These are phyloP conservation scores for Arthroderma sp. DNA, from an alignment of 2,329 filamentous ascomycete species.

Conservation along the genomic window DNA sequence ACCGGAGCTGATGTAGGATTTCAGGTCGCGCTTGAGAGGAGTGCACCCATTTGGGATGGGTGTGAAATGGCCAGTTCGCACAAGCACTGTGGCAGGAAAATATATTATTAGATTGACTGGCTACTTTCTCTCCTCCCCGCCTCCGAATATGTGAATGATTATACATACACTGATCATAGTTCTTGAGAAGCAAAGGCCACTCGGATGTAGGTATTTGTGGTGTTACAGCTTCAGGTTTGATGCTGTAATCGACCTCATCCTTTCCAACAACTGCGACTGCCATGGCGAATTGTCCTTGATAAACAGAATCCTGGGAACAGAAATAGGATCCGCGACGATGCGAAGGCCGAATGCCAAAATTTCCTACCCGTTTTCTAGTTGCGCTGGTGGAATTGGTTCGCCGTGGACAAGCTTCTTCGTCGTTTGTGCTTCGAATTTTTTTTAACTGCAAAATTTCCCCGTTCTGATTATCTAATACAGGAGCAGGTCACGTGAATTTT, in stretches of 20 bases:
- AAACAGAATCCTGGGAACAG: too few relatives aligned
- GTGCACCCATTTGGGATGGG: slow-evolving; percentile 88
- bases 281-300: slow-evolving; percentile 11
- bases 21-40: slow-evolving; percentile 84
- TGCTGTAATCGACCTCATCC: slow-evolving; percentile 61
- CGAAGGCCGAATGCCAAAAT: too few relatives aligned
- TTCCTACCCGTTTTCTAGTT: too few relatives aligned
- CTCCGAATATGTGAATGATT: slow-evolving; percentile 1
- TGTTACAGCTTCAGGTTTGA: slow-evolving; percentile 78
- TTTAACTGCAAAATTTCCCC: too few relatives aligned
- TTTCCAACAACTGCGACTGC: slow-evolving; percentile 38
- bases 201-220: slow-evolving; percentile 71
- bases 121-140: not conserved
- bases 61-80: slow-evolving; percentile 92
- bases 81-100: slow-evolving; percentile 49
- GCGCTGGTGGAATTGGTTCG: too few relatives aligned
- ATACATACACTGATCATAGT: slow-evolving; percentile 76
- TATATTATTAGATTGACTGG: slow-evolving; percentile 2
- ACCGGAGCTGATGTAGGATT: slow-evolving; percentile 91
- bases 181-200: slow-evolving; percentile 90
- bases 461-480: too few relatives aligned
- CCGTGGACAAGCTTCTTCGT: too few relatives aligned
- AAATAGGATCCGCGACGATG: too few relatives aligned
- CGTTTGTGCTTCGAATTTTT: too few relatives aligned
- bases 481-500: too few relatives aligned